Percentiles rank a stretch among this genome's conserved stretches.
Evolutionary conservation across 2,329 filamentous ascomycete genomes (phyloP).

Genomic region (Aspergillus terreus): DNA sequence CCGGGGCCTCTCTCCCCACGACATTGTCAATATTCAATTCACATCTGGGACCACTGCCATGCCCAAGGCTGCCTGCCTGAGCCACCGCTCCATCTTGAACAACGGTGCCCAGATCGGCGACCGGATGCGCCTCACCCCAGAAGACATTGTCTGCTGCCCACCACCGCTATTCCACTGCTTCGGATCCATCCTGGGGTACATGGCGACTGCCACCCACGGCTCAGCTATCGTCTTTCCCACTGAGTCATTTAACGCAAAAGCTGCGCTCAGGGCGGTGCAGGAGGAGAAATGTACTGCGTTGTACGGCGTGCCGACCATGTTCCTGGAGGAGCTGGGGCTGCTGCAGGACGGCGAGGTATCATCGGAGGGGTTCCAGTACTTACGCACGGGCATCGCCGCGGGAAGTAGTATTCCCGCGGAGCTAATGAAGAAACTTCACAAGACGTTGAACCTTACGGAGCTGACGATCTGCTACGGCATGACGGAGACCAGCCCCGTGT

Average conservation of each 20-base stretch:
- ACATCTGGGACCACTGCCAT: conserved; percentile 89
- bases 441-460: conserved; percentile 69
- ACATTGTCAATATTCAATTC: conserved; percentile 93
- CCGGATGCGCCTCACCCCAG: conserved; percentile 73
- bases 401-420: conserved; percentile 80
- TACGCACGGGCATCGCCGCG: conserved; percentile 88
- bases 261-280: conserved; percentile 62
- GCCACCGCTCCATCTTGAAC: conserved; percentile 83
- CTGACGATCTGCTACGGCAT: conserved; percentile 95
- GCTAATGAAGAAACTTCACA: conserved; percentile 65
- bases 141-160: conserved; percentile 66
- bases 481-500: conserved; percentile 76
- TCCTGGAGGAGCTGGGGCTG: conserved; percentile 79
- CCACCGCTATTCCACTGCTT: conserved; percentile 69
- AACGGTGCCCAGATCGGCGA: conserved; percentile 82
- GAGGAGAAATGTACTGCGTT: conserved; percentile 64
- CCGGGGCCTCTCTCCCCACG: conserved; percentile 53
- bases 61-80: conserved; percentile 88
- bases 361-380: conserved; percentile 55
- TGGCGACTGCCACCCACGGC: conserved; percentile 84
- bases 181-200: conserved; percentile 86
- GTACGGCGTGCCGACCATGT: conserved; percentile 94
- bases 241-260: conserved; percentile 79
- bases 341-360: conserved; percentile 53
- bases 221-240: conserved; percentile 78